phyloP scores from a whole-genome alignment of 1,284 basidiomycete species.

The Cystodermella granulosa region DNA sequence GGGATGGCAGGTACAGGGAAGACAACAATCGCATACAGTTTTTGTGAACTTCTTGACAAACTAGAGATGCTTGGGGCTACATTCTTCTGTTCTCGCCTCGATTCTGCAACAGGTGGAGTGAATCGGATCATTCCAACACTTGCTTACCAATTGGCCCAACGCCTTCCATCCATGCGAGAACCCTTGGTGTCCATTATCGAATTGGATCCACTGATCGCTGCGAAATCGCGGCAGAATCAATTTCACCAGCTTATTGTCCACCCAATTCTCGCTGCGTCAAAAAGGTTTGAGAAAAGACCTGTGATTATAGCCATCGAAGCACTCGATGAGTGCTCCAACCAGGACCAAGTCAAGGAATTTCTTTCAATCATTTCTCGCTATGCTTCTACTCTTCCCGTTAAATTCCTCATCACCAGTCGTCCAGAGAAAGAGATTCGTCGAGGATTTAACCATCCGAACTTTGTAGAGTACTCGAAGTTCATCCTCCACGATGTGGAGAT shows the following conservation, averaged over 20 bases:
- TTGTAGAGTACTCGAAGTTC: constrained; percentile 4
- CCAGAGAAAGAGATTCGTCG: no score
- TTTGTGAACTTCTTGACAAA: constrained; percentile 8
- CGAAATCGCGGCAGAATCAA: constrained; percentile 6
- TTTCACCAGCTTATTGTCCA: constrained; percentile 8
- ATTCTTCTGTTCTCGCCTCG: constrained; percentile 23
- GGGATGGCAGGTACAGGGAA: no score
- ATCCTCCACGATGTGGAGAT: constrained; percentile 17
- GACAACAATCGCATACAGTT: constrained; percentile 4
- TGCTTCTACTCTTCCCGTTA: constrained; percentile 12
- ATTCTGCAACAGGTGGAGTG: constrained; percentile 10
- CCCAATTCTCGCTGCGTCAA: constrained; percentile 1
- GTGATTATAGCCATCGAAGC: constrained; percentile 22
- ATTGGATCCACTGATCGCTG: constrained; percentile 4
- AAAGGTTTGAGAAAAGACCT: constrained; percentile 2
- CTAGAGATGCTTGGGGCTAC: constrained; percentile 17
- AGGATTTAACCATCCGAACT: constrained; percentile 21
- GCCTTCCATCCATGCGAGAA: constrained; percentile 4
- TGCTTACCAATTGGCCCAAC: constrained; percentile 20
- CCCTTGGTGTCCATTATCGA: constrained; percentile 5
- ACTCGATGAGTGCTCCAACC: constrained; percentile 19
- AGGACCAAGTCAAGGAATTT: no score
- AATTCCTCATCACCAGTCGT: constrained; percentile 20
- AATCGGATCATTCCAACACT: constrained; percentile 22
- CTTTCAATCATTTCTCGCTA: no score